Evolutionary conservation across 2,329 filamentous ascomycete species (phyloP), one percentile per base, ranked within the genome.

Genomic region (Penicillium janthinellum): DNA sequence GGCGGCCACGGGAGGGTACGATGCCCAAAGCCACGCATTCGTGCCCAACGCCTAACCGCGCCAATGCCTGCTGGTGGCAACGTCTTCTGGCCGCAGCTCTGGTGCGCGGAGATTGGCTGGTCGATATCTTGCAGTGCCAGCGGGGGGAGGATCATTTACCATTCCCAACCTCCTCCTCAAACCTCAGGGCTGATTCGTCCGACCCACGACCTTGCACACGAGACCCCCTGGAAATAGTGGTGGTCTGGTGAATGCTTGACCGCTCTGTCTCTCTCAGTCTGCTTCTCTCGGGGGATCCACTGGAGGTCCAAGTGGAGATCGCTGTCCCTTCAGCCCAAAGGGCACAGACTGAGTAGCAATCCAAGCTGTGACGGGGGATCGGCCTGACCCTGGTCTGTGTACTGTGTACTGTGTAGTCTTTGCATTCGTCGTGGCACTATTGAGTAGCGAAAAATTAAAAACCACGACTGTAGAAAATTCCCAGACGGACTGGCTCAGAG

Each of bases 1-100:
- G 62, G 59, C 56, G 57, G 42, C 42, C 55, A 38, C 42, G 61
- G 61, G 47, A 22, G 56, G 54, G 56, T 58, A 49, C 60, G 54
- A 53, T 75, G 73, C 73, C 74, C 73, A 74, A 76, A 66, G 58
- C 67, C 69, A 74, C 70, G 70, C 72, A 76, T 76, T 71, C 63
- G 64, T 75, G 73, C 74, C 74, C 74, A 76, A 76, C 72, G 62
- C 60, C 58, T 58, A 47, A 57, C 57, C 58, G 53, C 54, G 35
- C 51, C 39, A 58, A 53, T 17, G 41, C 58, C 57, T 41, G 10
- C 35, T 41, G 49, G 67, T 69, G 65, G 67, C 67, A 64, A 67
- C 61, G 59, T 55, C 44, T 51, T 45, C 31, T 61, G 55, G 56
- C 57, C 48, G 49, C 54, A 50, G 57, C 53, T 54, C 59, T 52